Conservation (phyloP, 176 grass and related monocot species). For the Ensete ventricosum region DNA sequence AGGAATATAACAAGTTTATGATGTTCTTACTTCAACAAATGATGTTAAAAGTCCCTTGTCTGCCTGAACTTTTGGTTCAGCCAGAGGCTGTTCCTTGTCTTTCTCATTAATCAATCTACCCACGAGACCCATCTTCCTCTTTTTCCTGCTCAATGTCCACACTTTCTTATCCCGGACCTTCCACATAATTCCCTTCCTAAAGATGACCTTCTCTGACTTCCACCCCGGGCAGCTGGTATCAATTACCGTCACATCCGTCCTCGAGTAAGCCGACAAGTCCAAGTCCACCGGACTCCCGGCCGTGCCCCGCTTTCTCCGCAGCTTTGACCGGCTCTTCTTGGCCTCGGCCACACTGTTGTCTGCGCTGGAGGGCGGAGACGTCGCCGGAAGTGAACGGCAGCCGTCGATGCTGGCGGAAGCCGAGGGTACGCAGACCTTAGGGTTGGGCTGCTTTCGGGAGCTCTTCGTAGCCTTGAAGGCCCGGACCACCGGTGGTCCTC, state of each 20-base stretch:
- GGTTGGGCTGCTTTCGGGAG: conserved; percentile 28
- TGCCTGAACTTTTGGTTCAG: neutral
- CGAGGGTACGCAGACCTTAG: conserved; percentile 18
- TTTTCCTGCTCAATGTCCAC: conserved; percentile 38
- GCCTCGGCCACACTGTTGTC: conserved; percentile 16
- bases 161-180: conserved; percentile 33
- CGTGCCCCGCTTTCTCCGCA: neutral
- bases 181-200: conserved; percentile 40
- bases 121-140: conserved; percentile 36
- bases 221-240: conserved; percentile 68
- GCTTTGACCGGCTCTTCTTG: conserved; percentile 15
- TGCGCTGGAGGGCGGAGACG: conserved; percentile 11
- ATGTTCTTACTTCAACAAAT: neutral
- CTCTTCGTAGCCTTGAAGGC: neutral
- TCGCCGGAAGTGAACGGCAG: conserved; percentile 19
- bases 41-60: neutral
- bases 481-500: conserved; percentile 7
- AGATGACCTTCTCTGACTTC: conserved; percentile 58
- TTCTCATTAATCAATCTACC: conserved; percentile 31
- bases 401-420: conserved; percentile 40
- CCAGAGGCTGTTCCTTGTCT: conserved; percentile 24
- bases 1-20: neutral
- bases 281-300: conserved; percentile 9
- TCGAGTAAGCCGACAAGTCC: conserved; percentile 19
- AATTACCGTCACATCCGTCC: conserved; percentile 68